phyloP scores from a whole-genome alignment of 2,329 filamentous ascomycete genomes.

The Xylariaceae sp. region DNA sequence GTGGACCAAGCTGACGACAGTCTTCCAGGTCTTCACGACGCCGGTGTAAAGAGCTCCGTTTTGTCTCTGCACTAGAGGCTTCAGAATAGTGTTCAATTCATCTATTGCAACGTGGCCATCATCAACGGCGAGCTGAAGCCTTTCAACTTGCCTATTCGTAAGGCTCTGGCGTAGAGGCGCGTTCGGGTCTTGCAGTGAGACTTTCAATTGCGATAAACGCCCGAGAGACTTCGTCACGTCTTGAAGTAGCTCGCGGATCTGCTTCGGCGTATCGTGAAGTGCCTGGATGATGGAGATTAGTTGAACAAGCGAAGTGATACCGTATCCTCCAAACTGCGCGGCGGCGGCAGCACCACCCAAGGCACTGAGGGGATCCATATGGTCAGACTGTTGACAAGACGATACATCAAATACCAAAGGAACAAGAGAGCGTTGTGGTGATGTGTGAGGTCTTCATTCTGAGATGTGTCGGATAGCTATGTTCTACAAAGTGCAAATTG shows the following conservation, averaged over 20 bases:
- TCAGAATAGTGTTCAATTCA: not conserved
- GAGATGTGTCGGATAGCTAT: too few species aligned
- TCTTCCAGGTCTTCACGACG: not conserved
- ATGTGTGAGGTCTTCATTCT: too few species aligned
- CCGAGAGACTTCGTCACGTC: not conserved
- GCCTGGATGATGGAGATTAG: not conserved
- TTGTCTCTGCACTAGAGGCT: not conserved
- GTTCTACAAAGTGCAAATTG: too few species aligned
- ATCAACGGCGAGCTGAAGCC: not conserved
- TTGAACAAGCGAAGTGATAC: not conserved
- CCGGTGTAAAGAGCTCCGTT: not conserved
- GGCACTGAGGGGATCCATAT: not conserved
- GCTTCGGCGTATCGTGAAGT: not conserved
- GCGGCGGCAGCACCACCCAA: not conserved
- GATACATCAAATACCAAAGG: too few species aligned
- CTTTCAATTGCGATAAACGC: not conserved
- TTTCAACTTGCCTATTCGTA: not conserved
- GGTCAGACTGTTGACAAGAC: too few species aligned
- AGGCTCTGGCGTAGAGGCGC: not conserved
- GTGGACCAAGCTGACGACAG: not conserved
- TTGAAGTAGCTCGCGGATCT: not conserved
- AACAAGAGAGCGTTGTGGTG: too few species aligned
- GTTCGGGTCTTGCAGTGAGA: not conserved
- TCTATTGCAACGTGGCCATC: not conserved
- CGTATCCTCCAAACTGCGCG: not conserved